Conservation (phyloP, 352 stramenopile genomes). For the Phytophthora cryptogea region DNA sequence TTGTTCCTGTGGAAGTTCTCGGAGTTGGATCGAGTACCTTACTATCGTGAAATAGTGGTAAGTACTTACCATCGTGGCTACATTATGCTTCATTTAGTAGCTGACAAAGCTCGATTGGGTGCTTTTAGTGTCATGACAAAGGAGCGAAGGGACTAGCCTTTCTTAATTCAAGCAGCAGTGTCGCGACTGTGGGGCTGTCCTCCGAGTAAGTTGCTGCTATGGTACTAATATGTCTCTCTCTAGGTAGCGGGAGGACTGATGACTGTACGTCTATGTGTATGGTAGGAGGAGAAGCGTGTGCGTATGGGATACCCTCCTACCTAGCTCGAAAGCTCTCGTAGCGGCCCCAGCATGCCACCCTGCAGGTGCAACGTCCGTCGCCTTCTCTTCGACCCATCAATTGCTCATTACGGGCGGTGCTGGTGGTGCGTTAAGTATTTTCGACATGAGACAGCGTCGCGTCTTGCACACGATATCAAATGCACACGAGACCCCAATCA, state of each 20-base stretch:
- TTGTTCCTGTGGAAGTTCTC: constrained; percentile 87
- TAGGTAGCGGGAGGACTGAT: constrained; percentile 11
- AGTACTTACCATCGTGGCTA: constrained; percentile 4
- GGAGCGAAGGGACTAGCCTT: constrained; percentile 78
- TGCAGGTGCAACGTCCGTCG: constrained; percentile 70
- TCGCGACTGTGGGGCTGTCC: constrained; percentile 76
- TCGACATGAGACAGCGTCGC: constrained; percentile 88
- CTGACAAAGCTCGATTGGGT: constrained; percentile 11
- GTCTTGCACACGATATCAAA: constrained; percentile 84
- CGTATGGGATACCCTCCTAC: constrained; percentile 84
- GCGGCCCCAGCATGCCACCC: constrained; percentile 75
- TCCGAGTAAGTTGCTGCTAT: constrained; percentile 59
- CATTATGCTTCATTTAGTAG: background rate
- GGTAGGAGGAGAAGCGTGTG: constrained; percentile 81
- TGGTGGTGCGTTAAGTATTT: constrained; percentile 80
- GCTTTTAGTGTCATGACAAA: constrained; percentile 81
- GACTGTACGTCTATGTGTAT: background rate
- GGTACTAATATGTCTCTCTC: background rate
- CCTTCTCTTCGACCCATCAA: constrained; percentile 81
- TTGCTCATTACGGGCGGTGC: constrained; percentile 84
- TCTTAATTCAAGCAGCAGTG: constrained; percentile 76
- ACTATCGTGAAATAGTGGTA: constrained; percentile 74
- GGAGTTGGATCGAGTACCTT: constrained; percentile 65
- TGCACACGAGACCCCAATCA: constrained; percentile 86
- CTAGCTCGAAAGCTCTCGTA: constrained; percentile 72